Percentiles rank a stretch among this genome's conserved stretches.
Evolutionary conservation across 1,139 yeast species (phyloP).

Genomic region (Scheffersomyces parashehatae): DNA sequence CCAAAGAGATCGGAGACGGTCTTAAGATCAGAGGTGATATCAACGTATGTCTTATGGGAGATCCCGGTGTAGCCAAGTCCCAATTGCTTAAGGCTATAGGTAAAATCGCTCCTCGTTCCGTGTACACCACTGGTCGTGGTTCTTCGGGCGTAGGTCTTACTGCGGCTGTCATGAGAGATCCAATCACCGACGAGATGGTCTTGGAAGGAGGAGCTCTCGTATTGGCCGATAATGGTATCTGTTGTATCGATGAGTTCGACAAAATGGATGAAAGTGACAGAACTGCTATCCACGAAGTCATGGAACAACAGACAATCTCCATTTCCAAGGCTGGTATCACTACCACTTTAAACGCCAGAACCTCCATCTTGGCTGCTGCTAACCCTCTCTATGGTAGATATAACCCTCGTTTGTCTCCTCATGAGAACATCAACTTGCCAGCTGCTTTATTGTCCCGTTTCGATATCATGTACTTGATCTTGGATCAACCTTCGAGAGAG

Average conservation of each 20-base stretch:
- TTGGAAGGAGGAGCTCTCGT: constrained; percentile 98
- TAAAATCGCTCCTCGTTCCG: constrained; percentile 94
- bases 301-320: constrained; percentile 99
- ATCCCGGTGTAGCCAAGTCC: constrained; percentile 99
- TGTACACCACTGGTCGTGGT: constrained; percentile 98
- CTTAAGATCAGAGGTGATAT: constrained; percentile 97
- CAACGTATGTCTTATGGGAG: constrained; percentile 97
- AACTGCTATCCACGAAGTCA: constrained; percentile 98
- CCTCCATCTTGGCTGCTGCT: constrained; percentile 96
- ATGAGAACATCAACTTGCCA: constrained; percentile 93
- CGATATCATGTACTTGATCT: constrained; percentile 81
- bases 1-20: constrained; percentile 94
- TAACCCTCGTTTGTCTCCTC: constrained; percentile 86
- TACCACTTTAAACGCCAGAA: constrained; percentile 92
- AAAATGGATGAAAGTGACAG: constrained; percentile 98
- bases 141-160: constrained; percentile 99
- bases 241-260: constrained; percentile 98
- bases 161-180: constrained; percentile 99
- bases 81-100: constrained; percentile 90
- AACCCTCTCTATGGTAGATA: constrained; percentile 96
- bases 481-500: constrained; percentile 83
- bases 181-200: constrained; percentile 97
- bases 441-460: constrained; percentile 96
- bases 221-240: constrained; percentile 94
- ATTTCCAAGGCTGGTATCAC: constrained; percentile 98